phyloP scores from a whole-genome alignment of 345 rosid genomes.

The Luvunga scandens region DNA sequence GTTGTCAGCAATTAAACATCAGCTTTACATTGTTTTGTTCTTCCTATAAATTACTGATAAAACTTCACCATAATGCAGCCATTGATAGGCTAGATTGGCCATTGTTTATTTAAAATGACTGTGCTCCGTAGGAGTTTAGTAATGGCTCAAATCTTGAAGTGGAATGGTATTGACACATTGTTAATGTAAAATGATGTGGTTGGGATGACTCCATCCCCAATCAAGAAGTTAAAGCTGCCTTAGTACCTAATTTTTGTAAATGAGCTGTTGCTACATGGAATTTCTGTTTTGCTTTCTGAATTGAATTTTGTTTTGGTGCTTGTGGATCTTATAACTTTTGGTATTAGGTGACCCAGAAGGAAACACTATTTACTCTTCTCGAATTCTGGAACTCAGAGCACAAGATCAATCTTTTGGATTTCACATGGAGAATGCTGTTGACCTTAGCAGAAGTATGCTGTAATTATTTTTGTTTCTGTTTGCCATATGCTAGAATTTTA shows the following conservation, averaged over 20 bases:
- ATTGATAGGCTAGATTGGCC: not conserved
- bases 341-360: conserved; percentile 6
- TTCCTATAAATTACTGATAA: not conserved
- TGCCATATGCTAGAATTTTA: not conserved
- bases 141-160: not conserved
- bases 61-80: not conserved
- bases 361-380: conserved; percentile 31
- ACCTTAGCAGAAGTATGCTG: conserved; percentile 47
- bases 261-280: not conserved
- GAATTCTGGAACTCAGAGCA: conserved; percentile 43
- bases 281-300: not conserved
- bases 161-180: not conserved
- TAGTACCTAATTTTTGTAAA: not conserved
- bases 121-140: not conserved
- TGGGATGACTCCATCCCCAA: not conserved
- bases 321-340: conserved; percentile 19
- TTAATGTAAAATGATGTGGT: not conserved
- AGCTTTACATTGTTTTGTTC: not conserved
- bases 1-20: not conserved
- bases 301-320: conserved; percentile 12
- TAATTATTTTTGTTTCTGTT: conserved; percentile 1
- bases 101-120: not conserved
- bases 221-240: not conserved
- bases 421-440: conserved; percentile 52
- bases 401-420: conserved; percentile 51